Evolutionary conservation across 2,329 filamentous ascomycete species (phyloP).

Genomic region (Trichoderma sp.): DNA sequence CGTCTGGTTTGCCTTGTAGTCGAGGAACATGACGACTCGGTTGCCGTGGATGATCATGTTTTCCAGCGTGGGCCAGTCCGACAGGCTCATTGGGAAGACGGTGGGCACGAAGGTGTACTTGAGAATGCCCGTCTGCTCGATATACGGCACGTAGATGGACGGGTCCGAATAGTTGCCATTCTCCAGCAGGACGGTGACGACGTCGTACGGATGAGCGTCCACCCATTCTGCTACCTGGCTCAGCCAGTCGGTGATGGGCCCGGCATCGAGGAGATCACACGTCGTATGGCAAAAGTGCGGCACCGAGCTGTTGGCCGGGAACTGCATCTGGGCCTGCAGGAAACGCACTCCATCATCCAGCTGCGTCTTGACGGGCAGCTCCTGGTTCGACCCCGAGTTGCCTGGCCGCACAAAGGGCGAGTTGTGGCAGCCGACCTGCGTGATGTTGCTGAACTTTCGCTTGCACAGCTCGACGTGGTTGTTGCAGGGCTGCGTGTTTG

Average conservation of each 20-base stretch:
- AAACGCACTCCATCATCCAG: conserved; percentile 75
- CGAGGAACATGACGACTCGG: conserved; percentile 78
- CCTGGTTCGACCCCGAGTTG: conserved; percentile 77
- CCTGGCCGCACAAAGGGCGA: conserved; percentile 72
- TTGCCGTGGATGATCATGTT: conserved; percentile 72
- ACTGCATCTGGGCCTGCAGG: conserved; percentile 65
- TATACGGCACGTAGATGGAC: conserved; percentile 65
- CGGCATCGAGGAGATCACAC: conserved; percentile 79
- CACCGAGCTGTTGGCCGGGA: conserved; percentile 48
- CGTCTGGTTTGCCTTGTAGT: conserved; percentile 80
- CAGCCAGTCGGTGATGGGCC: conserved; percentile 75
- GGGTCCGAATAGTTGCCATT: conserved; percentile 74
- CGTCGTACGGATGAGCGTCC: conserved; percentile 74
- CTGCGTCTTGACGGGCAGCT: conserved; percentile 66
- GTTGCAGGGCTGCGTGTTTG: conserved; percentile 80
- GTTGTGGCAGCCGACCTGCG: conserved; percentile 77
- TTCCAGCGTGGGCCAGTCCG: conserved; percentile 82
- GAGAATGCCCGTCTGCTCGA: conserved; percentile 70
- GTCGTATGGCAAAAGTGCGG: conserved; percentile 83
- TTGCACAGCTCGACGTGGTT: conserved; percentile 74
- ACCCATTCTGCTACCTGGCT: conserved; percentile 72
- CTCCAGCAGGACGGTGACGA: conserved; percentile 82
- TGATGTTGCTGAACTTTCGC: conserved; percentile 79
- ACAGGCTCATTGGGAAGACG: conserved; percentile 66
- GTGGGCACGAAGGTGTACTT: conserved; percentile 74